A percentile compares a stretch with the other conserved stretches of the same genome.
phyloP scores from a whole-genome alignment of 305 asterid species.

The Solanum aculeatissimum region DNA sequence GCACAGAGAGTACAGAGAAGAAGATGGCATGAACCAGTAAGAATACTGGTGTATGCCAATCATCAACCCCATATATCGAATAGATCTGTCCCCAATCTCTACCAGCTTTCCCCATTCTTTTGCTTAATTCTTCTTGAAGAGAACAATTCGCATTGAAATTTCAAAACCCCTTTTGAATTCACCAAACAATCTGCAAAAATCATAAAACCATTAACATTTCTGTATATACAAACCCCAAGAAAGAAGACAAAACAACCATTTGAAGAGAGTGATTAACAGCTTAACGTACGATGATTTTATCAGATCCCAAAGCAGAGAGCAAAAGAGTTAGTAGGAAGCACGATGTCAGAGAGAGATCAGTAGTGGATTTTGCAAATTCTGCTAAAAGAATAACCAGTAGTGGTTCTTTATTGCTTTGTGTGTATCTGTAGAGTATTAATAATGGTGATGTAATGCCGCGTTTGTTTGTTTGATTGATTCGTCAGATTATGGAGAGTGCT shows the following conservation, averaged over 20 bases:
- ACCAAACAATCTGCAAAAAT: neutral
- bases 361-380: neutral
- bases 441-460: neutral
- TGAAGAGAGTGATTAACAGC: neutral
- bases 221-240: neutral
- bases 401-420: neutral
- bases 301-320: conserved; percentile 18
- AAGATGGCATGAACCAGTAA: conserved; percentile 55
- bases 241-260: neutral
- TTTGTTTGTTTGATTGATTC: neutral
- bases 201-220: neutral
- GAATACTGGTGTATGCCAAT: conserved; percentile 82
- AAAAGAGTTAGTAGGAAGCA: neutral
- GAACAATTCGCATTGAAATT: neutral
- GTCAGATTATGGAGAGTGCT: conserved; percentile 1
- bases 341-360: neutral
- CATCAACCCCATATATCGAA: conserved; percentile 86
- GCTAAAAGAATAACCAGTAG: neutral
- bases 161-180: neutral
- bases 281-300: neutral
- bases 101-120: conserved; percentile 55
- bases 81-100: conserved; percentile 98
- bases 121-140: neutral
- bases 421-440: neutral
- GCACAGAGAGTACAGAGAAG: conserved; percentile 50